phyloP scores from a whole-genome alignment of 768 basidiomycete genomes.

The Rhizopogon roseolus region DNA sequence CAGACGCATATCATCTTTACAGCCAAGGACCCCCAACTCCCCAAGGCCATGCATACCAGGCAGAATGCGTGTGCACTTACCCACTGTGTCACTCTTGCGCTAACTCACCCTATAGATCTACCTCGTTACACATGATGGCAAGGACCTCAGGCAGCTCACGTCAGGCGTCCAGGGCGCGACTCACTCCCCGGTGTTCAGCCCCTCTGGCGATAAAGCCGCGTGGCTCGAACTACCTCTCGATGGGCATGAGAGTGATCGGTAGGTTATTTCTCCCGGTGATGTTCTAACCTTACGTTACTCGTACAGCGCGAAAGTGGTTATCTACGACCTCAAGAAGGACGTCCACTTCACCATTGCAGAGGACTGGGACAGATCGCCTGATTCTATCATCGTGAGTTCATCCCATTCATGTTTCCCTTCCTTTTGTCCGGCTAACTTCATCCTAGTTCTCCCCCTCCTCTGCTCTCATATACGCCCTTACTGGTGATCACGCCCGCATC shows the following conservation, averaged over 20 bases:
- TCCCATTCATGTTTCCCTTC: neutral
- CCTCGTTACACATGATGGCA: constrained; percentile 54
- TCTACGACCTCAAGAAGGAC: constrained; percentile 68
- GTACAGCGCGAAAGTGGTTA: constrained; percentile 65
- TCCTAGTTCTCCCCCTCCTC: constrained; percentile 71
- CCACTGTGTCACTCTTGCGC: neutral
- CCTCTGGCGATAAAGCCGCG: constrained; percentile 64
- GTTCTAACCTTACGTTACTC: neutral
- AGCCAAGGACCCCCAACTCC: constrained; percentile 76
- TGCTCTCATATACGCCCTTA: constrained; percentile 63
- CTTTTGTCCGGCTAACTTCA: neutral
- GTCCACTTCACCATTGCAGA: constrained; percentile 72
- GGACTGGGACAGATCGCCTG: constrained; percentile 81
- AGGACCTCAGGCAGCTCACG: constrained; percentile 63
- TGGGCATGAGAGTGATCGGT: constrained; percentile 88
- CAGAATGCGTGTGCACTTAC: constrained; percentile 55
- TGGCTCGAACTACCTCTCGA: constrained; percentile 89
- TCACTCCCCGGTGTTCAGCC: constrained; percentile 65
- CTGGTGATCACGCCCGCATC: constrained; percentile 72
- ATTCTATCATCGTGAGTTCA: constrained; percentile 8
- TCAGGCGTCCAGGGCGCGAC: constrained; percentile 83
- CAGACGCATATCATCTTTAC: constrained; percentile 71
- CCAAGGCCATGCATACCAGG: constrained; percentile 82
- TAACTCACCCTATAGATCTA: constrained; percentile 49
- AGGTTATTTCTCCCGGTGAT: constrained; percentile 1